Base-by-base conservation (phyloP, 129 eudicot genomes). In the Helianthus tuberosus region DNA sequence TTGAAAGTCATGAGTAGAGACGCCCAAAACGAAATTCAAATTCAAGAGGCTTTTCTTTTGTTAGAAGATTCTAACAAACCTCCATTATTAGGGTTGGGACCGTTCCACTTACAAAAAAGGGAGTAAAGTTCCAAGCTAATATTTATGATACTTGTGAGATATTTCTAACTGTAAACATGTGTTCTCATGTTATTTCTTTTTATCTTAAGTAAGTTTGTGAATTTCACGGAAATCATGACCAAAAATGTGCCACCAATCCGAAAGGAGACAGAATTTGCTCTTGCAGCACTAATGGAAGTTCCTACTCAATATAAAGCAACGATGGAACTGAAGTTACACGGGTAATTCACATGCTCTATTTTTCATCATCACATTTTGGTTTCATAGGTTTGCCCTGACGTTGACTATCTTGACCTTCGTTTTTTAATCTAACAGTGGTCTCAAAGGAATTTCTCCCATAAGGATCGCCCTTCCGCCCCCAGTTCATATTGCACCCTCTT, bases 181-280 rank as follows among this genome's bases (percentile, higher is more conserved):
- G 10, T 36, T 46, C 64, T 75, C 25, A 69, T 69, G 32, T 48
- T 32, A 55, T 58, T 41, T 29, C 15, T 57, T 27, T 50, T 50
- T n/a, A n/a, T 50, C 67, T 16, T 15, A 44, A 52, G 73, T 17
- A 44, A 95, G 99, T 95, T 95, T 84, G 99, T 95, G 72, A 95
- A 95, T 76, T 95, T 95, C 76, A 91, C 99, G 7, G 96, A 85
- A 51, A 95, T 95, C 14, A 95, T 91, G 99, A 64, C 82, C 16
- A 95, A 95, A 84, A 89, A 82, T 65, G 80, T 78, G 14, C 84
- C 83, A 5, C 88, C 85, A 58, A 81, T 88, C 50, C 89, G 99
- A 14, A 95, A 91, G 77, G 99, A 95, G 89, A 89, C 97, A 5
- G 97, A 95, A 71, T 95, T 95, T 81, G 97, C 99, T 79, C 97